Conservation (phyloP, 305 asterid species). For the Fraxinus nigra region DNA sequence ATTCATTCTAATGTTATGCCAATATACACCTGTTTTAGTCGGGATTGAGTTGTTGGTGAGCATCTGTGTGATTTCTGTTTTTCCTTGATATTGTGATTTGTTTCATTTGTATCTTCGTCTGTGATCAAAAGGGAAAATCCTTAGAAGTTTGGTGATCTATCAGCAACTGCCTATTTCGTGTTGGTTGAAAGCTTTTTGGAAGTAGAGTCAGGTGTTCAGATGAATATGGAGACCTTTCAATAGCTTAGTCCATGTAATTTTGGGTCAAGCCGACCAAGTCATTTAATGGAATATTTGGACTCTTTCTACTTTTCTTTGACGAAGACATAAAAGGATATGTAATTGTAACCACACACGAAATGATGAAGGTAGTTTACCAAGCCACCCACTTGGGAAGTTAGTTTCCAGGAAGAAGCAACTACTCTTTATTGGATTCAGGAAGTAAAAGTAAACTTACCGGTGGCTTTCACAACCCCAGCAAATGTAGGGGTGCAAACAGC, state of each 20-base stretch:
- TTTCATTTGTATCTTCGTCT: not conserved
- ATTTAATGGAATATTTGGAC: not conserved
- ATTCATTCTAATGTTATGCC: not conserved
- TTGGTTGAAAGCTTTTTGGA: not conserved
- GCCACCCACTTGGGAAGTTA: not conserved
- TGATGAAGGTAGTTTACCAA: not conserved
- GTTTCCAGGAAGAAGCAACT: not conserved
- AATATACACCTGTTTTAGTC: not conserved
- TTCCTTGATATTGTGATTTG: not conserved
- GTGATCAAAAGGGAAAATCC: not conserved
- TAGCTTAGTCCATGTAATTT: not conserved
- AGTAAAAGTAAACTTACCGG: not conserved
- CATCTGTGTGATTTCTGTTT: not conserved
- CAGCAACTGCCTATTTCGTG: not conserved
- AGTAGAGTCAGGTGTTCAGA: not conserved
- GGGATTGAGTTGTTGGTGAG: not conserved
- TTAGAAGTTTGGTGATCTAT: not conserved
- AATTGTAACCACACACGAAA: not conserved
- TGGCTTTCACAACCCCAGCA: not conserved
- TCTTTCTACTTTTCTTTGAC: not conserved
- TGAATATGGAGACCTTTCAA: not conserved
- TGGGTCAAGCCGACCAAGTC: not conserved
- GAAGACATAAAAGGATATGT: not conserved
- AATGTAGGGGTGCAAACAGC: not conserved
- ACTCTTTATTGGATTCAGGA: not conserved